Evolutionary conservation across 495 filamentous ascomycete genomes (phyloP), one percentile per base, ranked within the genome.

Genomic region (Penicillium diatomitis): DNA sequence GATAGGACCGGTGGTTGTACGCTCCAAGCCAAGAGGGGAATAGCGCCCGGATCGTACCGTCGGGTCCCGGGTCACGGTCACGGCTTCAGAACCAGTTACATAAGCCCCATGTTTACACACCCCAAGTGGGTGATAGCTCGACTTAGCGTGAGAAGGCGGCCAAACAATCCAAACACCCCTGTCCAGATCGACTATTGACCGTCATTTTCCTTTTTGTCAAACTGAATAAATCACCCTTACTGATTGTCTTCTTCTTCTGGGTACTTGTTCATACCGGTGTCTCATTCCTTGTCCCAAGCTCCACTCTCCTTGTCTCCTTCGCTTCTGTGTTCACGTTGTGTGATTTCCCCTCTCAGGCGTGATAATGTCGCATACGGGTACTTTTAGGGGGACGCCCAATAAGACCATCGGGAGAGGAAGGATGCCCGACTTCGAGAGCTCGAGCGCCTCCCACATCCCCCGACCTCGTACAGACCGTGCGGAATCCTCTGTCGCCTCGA

Each of bases 391-490:
- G 50, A 72, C 67, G 46, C 56, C 60, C 58, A 72, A 73, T 57
- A 71, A 67, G 56, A 71, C 69, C n/a, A 69, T 71, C 55, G 71
- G 77, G 48, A 77, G 88, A 67, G 82, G 80, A 49, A 77, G 78
- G 56, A 71, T 83, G 51, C 85, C 85, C 52, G 68, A 76, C 48
- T 90, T 88, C 61, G 72, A 78, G 63, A 86, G 78, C 67, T 79
- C 87, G 33, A 50, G 49, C 36, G 63, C 72, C 44, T 92, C 87
- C 32, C 81, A 75, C 63, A 96, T 96, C 57, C 90, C 89, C 48
- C 80, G 90, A 54, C 90, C 90, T 41, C 83, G 88, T 38, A 75
- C 84, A 32, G 90, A 95, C 42, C 83, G 88, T 38, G 77, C 84
- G 33, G 90, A 95, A 34, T 63, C 67, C 34, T 69, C 76, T 50